Percentiles rank a stretch among this genome's conserved stretches.
Evolutionary conservation across 106 monocot genomes (phyloP).

Genomic region (Allium fistulosum): DNA sequence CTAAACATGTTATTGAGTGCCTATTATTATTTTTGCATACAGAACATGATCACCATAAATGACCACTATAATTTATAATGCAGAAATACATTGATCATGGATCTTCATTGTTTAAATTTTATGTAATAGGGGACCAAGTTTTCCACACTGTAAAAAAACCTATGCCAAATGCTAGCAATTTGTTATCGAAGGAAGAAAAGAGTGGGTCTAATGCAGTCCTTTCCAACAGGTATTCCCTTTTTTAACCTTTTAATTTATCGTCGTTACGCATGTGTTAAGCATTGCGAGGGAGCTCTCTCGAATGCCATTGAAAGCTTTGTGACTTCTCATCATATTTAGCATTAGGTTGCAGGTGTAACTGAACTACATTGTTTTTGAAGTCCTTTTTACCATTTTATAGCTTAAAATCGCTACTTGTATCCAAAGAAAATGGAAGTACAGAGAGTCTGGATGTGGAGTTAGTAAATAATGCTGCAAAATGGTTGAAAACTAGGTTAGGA

Average conservation of each 20-base stretch:
- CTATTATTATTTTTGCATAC: neutral
- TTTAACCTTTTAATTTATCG: neutral
- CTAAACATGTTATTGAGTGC: neutral
- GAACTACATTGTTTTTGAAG: too few species aligned
- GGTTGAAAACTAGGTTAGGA: too few species aligned
- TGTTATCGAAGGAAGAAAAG: conserved; percentile 37
- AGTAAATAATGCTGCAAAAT: too few species aligned
- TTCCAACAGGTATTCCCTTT: conserved; percentile 63
- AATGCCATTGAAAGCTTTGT: too few species aligned
- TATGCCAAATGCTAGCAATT: conserved; percentile 77
- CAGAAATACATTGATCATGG: conserved; percentile 97
- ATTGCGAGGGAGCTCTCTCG: neutral
- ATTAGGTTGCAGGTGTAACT: too few species aligned
- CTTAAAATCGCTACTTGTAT: too few species aligned
- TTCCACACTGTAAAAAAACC: conserved; percentile 85
- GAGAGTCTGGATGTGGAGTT: too few species aligned
- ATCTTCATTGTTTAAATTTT: conserved; percentile 74
- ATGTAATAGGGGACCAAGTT: conserved; percentile 68
- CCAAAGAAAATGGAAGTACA: too few species aligned
- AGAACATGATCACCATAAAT: too few species aligned
- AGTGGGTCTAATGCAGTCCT: conserved; percentile 36
- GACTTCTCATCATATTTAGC: too few species aligned
- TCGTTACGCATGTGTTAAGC: neutral
- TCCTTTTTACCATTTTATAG: too few species aligned
- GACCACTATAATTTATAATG: conserved; percentile 2